Conservation (phyloP, 2,329 filamentous ascomycete species). For the Plectosphaerella sp. region DNA sequence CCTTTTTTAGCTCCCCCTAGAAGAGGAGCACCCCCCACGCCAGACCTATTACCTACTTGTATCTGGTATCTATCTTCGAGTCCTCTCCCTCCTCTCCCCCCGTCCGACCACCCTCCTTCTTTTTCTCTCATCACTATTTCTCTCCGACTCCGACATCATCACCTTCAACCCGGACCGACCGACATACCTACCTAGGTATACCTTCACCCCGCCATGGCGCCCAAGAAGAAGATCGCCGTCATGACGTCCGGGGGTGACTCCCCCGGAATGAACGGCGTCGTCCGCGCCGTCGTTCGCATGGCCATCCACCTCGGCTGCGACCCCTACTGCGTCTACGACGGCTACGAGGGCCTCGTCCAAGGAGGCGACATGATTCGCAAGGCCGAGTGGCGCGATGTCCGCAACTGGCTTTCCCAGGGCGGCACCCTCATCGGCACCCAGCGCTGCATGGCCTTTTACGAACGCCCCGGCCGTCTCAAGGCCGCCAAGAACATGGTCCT, state of each 20-base stretch:
- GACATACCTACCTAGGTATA: not conserved
- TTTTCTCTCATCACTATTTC: not conserved
- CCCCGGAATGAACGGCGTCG: conserved; percentile 90
- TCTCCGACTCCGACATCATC: conserved; percentile 2
- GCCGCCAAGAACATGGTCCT: conserved; percentile 94
- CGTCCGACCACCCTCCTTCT: too few relatives aligned
- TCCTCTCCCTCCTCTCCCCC: not conserved
- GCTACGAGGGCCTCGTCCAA: conserved; percentile 90
- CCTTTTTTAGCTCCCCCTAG: too few relatives aligned
- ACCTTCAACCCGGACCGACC: not conserved
- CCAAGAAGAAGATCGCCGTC: conserved; percentile 71
- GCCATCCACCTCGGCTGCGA: conserved; percentile 80
- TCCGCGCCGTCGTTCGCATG: conserved; percentile 87
- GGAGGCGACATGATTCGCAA: conserved; percentile 84
- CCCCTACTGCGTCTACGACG: conserved; percentile 80
- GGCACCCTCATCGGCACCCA: conserved; percentile 96
- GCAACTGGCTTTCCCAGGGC: conserved; percentile 89
- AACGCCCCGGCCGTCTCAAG: conserved; percentile 74
- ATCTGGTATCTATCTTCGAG: not conserved
- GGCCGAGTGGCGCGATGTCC: conserved; percentile 90
- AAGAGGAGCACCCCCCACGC: too few relatives aligned
- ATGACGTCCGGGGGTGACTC: conserved; percentile 95
- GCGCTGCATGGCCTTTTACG: conserved; percentile 86
- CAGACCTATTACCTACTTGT: too few relatives aligned
- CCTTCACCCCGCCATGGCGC: conserved; percentile 30